These are phyloP conservation scores for Hymenoscyphus salicellus DNA, from an alignment of 2,329 filamentous ascomycete species.

Conservation along the genomic window DNA sequence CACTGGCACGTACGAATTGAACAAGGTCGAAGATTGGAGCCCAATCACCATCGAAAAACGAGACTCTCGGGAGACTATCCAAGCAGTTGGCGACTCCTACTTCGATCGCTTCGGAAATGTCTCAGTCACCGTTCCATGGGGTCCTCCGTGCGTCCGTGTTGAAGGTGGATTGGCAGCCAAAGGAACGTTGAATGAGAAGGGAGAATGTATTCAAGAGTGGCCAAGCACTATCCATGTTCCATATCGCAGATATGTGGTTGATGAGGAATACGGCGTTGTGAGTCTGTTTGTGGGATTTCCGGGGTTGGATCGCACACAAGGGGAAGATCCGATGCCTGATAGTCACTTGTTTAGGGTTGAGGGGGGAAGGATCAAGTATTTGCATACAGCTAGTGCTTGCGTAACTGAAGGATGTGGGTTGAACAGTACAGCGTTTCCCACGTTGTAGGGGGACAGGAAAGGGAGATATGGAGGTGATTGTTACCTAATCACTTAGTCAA, in stretches of 20 bases:
- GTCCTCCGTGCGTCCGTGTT: slow-evolving; percentile 11
- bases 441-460: neutral
- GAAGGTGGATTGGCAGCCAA: slow-evolving; percentile 13
- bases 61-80: slow-evolving; percentile 12
- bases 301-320: slow-evolving; percentile 7
- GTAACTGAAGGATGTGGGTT: slow-evolving; percentile 5
- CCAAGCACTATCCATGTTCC: slow-evolving; percentile 3
- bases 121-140: slow-evolving; percentile 12
- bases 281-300: slow-evolving; percentile 15
- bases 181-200: neutral
- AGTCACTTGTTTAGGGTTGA: slow-evolving; percentile 18
- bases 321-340: slow-evolving; percentile 10
- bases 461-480: neutral
- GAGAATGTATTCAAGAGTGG: slow-evolving; percentile 12
- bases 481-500: neutral
- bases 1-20: slow-evolving; percentile 11
- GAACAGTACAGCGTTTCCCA: neutral
- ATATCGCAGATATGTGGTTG: slow-evolving; percentile 13
- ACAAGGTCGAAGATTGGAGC: slow-evolving; percentile 13
- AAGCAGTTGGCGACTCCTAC: slow-evolving; percentile 20
- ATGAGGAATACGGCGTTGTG: slow-evolving; percentile 12
- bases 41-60: slow-evolving; percentile 11
- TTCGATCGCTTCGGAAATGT: slow-evolving; percentile 14
- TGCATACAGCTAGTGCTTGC: slow-evolving; percentile 14
- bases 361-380: slow-evolving; percentile 16